Base-by-base conservation (phyloP, 805 yeast genomes). In the Barnettozyma vustinii region DNA sequence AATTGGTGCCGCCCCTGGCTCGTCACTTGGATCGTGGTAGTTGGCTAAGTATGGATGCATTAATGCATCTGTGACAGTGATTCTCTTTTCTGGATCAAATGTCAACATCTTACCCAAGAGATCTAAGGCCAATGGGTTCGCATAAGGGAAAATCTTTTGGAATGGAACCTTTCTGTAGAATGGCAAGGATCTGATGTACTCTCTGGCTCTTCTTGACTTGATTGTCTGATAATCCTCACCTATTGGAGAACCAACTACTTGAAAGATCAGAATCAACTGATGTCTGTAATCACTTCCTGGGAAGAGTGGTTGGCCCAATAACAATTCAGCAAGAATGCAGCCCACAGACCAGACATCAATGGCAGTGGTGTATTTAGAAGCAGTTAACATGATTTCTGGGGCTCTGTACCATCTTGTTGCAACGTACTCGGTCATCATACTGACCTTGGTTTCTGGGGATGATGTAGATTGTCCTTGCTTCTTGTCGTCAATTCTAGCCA, bases 391-490 rank as follows among this genome's bases (percentile, higher is more conserved):
- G 64, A 92, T 90, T 60, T 92, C 98, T 0, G 98, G 98, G 0
- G 98, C 98, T 49, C 98, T 75, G 67, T 92, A 92, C 97, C 98
- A 92, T 56, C 98, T 74, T 4, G 98, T 92, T 9, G 98, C 98
- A 40, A 92, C 98, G 64, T 92, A 92, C 67, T 92, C 98, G 2
- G 98, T 92, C 96, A 92, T 85, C 64, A 82, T 83, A 5, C 88
- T 80, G 77, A 62, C 81, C 83, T 58, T 83, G 83, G 48, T 71
- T 72, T 51, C 78, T 73, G 35, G 88, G 80, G 51, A 80, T 76
- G 19, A 81, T 69, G 51, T 87, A 49, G 48, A 46, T 19, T 54
- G 57, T 1, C 49, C 49, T 16, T 37, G 19, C 33, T 54, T 49
- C 16, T 59, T 59, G 12, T 60, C 64, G 21, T 65, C 69, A 37